Conservation (phyloP, 1,284 basidiomycete genomes). For the Cryptococcus sp. region DNA sequence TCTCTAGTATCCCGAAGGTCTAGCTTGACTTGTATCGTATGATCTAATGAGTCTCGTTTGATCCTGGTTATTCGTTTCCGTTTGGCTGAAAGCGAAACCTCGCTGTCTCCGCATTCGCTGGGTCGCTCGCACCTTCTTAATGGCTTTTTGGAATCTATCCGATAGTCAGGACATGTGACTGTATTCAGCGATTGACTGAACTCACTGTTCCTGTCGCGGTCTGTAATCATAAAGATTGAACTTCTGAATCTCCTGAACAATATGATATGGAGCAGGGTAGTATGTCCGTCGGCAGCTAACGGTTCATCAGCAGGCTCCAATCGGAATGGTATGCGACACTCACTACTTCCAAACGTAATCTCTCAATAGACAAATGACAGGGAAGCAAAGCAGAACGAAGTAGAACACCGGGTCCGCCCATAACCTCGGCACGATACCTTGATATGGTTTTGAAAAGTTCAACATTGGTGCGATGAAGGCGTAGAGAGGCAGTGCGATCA, state of each 20-base stretch:
- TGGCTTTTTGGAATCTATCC: slow-evolving; percentile 85
- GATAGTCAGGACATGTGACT: neutral
- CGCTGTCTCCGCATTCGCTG: slow-evolving; percentile 90
- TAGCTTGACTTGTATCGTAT: slow-evolving; percentile 68
- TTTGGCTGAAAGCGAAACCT: slow-evolving; percentile 95
- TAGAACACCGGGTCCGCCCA: slow-evolving; percentile 88
- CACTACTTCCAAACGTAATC: slow-evolving; percentile 97
- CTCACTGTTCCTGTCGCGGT: slow-evolving; percentile 91
- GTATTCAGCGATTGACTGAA: slow-evolving; percentile 17
- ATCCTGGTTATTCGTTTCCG: slow-evolving; percentile 77
- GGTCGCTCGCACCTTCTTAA: slow-evolving; percentile 94
- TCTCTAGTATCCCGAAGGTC: slow-evolving; percentile 43
- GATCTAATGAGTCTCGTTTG: slow-evolving; percentile 80
- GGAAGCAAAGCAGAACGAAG: slow-evolving; percentile 81
- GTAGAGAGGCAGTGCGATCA: slow-evolving; percentile 89
- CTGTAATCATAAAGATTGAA: slow-evolving; percentile 97
- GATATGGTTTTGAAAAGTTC: slow-evolving; percentile 87
- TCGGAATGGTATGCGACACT: slow-evolving; percentile 27
- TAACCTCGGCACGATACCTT: slow-evolving; percentile 76
- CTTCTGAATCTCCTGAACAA: slow-evolving; percentile 93
- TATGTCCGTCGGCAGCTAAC: slow-evolving; percentile 85
- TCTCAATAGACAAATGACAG: slow-evolving; percentile 77
- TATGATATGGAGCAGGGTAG: slow-evolving; percentile 84
- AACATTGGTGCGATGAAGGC: slow-evolving; percentile 75
- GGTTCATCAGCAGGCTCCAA: neutral